Conservation (phyloP, 2,329 filamentous ascomycete genomes). For the Fusarium pseudoanthophilum region DNA sequence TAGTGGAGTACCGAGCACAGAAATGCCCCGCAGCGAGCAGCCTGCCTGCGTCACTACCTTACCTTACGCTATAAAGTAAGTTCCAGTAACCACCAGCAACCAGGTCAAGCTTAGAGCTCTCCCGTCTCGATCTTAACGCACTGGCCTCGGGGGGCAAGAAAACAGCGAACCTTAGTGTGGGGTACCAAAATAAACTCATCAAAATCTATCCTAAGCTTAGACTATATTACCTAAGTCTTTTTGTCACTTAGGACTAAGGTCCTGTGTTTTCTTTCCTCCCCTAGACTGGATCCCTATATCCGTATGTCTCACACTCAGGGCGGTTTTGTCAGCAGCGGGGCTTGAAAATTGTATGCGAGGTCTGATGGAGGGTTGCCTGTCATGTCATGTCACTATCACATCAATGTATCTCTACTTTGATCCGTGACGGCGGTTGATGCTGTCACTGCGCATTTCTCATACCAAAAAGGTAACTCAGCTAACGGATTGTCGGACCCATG, state of each 20-base stretch:
- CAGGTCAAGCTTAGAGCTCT: slow-evolving; percentile 10
- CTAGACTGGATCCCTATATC: slow-evolving; percentile 4
- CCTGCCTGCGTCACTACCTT: slow-evolving; percentile 19
- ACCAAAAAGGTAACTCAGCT: slow-evolving; percentile 3
- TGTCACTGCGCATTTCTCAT: slow-evolving; percentile 17
- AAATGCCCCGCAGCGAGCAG: slow-evolving; percentile 31
- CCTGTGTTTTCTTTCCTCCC: no score
- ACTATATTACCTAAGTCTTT: no score
- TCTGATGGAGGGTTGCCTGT: slow-evolving; percentile 3
- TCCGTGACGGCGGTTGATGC: slow-evolving; percentile 14
- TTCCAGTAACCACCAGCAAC: slow-evolving; percentile 28
- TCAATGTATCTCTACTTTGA: slow-evolving; percentile 23
- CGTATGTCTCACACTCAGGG: background rate
- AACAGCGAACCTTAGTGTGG: no score
- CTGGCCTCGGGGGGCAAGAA: background rate
- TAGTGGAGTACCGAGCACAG: slow-evolving; percentile 24
- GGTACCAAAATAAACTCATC: no score
- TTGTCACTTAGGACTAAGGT: no score
- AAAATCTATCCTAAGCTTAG: no score
- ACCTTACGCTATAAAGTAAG: background rate
- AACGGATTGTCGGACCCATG: slow-evolving; percentile 25
- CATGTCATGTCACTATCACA: slow-evolving; percentile 20
- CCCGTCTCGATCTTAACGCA: background rate
- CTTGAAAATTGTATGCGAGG: background rate
- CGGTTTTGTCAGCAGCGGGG: slow-evolving; percentile 37